A percentile compares a stretch with the other conserved stretches of the same genome.
Conservation (phyloP, 257 asterid genomes). For the Apocynum venetum region DNA sequence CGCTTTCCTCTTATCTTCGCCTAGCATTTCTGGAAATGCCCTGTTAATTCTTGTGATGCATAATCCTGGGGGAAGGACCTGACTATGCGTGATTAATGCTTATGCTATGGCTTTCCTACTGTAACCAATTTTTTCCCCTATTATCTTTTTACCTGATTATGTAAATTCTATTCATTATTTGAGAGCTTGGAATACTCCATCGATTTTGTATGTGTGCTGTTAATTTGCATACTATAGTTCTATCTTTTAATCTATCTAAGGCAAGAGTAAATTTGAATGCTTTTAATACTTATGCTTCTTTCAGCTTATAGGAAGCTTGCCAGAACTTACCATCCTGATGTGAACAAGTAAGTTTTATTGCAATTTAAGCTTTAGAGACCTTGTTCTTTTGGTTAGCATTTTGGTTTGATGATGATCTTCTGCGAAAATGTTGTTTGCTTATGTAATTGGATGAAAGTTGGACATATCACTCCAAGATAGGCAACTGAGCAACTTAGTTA, state of each 20-base stretch:
- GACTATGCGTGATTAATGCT: neutral
- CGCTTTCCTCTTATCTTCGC: neutral
- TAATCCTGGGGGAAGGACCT: neutral
- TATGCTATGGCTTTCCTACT: neutral
- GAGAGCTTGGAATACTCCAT: too few species aligned
- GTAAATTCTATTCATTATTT: neutral
- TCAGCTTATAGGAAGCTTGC: slow-evolving; percentile 98
- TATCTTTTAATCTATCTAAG: neutral
- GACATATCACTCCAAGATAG: neutral
- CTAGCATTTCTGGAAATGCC: neutral
- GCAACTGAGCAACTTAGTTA: neutral
- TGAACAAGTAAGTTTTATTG: slow-evolving; percentile 65
- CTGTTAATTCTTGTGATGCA: neutral
- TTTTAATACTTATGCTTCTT: slow-evolving; percentile 1
- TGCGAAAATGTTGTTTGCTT: neutral
- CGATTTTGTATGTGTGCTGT: neutral
- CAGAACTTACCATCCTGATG: slow-evolving; percentile 93
- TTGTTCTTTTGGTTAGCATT: neutral
- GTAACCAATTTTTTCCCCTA: neutral
- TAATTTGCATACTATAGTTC: neutral
- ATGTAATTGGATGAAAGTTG: neutral
- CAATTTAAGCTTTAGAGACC: neutral
- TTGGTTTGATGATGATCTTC: neutral
- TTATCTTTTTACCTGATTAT: neutral
- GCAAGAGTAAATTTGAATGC: neutral